Conservation (phyloP, 2,329 filamentous ascomycete species). For the Ophiobolus disseminans region DNA sequence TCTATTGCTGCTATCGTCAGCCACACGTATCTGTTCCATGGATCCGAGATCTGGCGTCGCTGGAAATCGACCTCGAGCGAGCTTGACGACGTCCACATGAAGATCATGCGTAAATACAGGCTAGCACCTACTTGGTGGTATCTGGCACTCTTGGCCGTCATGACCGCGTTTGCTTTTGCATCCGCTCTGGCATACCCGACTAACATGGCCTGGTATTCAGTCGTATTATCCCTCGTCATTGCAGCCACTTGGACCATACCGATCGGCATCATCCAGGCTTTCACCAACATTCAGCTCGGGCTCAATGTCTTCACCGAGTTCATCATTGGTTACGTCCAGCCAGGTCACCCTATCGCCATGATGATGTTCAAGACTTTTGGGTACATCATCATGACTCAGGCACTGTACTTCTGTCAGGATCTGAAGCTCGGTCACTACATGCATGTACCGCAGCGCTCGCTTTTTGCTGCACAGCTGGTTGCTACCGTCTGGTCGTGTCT, state of each 20-base stretch:
- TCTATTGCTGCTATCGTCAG: constrained; percentile 73
- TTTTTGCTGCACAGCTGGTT: constrained; percentile 60
- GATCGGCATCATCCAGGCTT: constrained; percentile 55
- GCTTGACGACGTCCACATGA: constrained; percentile 64
- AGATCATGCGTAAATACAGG: constrained; percentile 55
- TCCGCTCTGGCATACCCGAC: constrained; percentile 63
- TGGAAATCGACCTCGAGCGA: constrained; percentile 64
- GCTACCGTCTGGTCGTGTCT: constrained; percentile 51
- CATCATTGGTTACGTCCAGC: constrained; percentile 75
- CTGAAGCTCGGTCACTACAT: constrained; percentile 53
- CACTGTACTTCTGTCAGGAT: constrained; percentile 22
- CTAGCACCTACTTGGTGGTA: constrained; percentile 67
- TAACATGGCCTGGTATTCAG: constrained; percentile 75
- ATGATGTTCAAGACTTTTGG: constrained; percentile 55
- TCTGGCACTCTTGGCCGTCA: constrained; percentile 56
- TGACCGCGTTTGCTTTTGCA: constrained; percentile 50
- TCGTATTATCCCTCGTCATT: constrained; percentile 70
- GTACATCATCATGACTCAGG: constrained; percentile 30
- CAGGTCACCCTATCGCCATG: constrained; percentile 73
- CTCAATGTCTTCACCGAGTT: constrained; percentile 64
- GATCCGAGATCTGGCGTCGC: constrained; percentile 70
- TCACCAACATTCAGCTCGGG: constrained; percentile 70
- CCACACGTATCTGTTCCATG: constrained; percentile 66
- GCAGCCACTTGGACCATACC: constrained; percentile 55
- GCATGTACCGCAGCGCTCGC: constrained; percentile 56